A percentile compares a stretch with the other conserved stretches of the same genome.
These are phyloP conservation scores for Amoeboaphelidium protococcarum DNA, from an alignment of 371 early-diverging fungal species.

Conservation along the genomic window DNA sequence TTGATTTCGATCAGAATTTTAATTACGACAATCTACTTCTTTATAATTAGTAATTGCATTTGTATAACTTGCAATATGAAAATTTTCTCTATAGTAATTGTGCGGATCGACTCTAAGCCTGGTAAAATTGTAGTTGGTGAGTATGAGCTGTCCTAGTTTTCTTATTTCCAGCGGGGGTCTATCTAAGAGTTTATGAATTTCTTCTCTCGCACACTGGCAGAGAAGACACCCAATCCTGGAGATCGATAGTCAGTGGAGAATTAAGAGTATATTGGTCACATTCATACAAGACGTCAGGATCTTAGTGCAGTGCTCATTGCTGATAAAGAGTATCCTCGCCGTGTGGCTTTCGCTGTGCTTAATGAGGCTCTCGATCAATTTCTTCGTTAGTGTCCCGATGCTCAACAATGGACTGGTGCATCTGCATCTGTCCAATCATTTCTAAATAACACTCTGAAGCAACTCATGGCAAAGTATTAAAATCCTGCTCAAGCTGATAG, in stretches of 20 bases:
- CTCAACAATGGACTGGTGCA: conserved; percentile 18
- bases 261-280: conserved; percentile 57
- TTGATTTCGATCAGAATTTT: too few species aligned
- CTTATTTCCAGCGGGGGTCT: conserved; percentile 66
- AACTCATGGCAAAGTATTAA: conserved; percentile 51
- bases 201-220: conserved; percentile 52
- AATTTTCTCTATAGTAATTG: conserved; percentile 20
- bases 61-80: too few species aligned
- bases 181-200: conserved; percentile 72
- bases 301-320: conserved; percentile 50
- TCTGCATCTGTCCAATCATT: too few species aligned
- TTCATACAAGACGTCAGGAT: conserved; percentile 40
- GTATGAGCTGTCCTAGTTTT: conserved; percentile 51
- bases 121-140: conserved; percentile 26
- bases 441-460: too few species aligned
- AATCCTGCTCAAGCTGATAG: conserved; percentile 80
- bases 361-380: conserved; percentile 73
- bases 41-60: too few species aligned
- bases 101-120: conserved; percentile 16
- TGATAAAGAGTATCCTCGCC: conserved; percentile 72
- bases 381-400: conserved; percentile 14
- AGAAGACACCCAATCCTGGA: conserved; percentile 44
- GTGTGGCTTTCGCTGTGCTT: conserved; percentile 63
- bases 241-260: conserved; percentile 62
- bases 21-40: too few species aligned